These are phyloP conservation scores for Yamagishiella unicocca DNA, from an alignment of 139 green algal species.

Conservation along the genomic window DNA sequence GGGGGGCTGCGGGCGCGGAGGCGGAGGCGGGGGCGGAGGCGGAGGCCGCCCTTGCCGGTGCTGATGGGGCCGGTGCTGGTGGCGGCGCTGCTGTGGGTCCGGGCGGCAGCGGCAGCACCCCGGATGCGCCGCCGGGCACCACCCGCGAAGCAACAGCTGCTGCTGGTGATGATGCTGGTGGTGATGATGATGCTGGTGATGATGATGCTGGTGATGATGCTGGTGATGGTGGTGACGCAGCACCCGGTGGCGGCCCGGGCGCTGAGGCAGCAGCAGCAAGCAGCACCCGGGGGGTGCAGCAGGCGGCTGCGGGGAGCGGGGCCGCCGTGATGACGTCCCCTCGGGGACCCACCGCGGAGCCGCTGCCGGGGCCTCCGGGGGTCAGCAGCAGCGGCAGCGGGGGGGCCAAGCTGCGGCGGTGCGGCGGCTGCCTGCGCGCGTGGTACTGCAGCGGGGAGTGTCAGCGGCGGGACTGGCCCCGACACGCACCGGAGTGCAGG, in stretches of 20 bases:
- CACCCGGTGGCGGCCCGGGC: too few relatives aligned
- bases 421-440: slow-evolving; percentile 23
- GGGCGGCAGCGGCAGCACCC: background rate
- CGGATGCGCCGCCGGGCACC: too few relatives aligned
- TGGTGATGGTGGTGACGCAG: background rate
- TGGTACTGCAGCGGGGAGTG: slow-evolving; percentile 30
- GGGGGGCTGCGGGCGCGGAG: background rate
- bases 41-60: background rate
- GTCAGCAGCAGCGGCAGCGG: background rate
- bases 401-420: slow-evolving; percentile 2
- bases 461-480: slow-evolving; percentile 27
- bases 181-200: too few relatives aligned
- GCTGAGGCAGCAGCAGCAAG: background rate
- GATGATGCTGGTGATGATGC: too few relatives aligned
- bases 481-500: slow-evolving; percentile 15
- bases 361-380: background rate
- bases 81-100: background rate
- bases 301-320: background rate
- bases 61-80: background rate
- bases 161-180: too few relatives aligned
- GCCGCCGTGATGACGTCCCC: too few relatives aligned
- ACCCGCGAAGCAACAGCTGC: too few relatives aligned
- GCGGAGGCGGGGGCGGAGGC: background rate
- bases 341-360: background rate
- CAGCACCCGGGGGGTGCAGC: background rate